Evolutionary conservation across 2,329 filamentous ascomycete genomes (phyloP), one percentile per base, ranked within the genome.

Genomic region (Aspergillus awamori): DNA sequence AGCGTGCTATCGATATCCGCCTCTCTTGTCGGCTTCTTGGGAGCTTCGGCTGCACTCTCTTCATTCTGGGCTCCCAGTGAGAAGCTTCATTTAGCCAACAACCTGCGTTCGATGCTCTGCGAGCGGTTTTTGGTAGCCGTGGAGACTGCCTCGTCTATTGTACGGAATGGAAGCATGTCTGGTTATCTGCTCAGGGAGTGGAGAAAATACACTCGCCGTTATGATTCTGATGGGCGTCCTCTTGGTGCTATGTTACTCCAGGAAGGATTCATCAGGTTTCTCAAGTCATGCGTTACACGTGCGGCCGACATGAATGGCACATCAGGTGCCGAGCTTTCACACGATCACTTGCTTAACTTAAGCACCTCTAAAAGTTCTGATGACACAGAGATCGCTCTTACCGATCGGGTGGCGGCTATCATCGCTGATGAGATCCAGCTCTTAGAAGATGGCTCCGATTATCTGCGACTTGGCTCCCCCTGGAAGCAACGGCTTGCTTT

Each of bases 171-270:
- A 2, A 87, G 87, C 66, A 84, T 84, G 28, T 80, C 87, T 24
- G 88, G 91, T 64, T 83, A 84, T 52, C 80, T 85, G 28, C 81
- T 91, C 20, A 90, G 88, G 70, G 91, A 97, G 66, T 99, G 95
- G 95, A 96, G 91, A 78, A 87, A 89, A 65, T 92, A 92, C 76
- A 80, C 92, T 59, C 90, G 89, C 48, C 90, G 93, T 63, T 99
- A 98, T 78, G 87, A 91, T 28, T 85, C 88, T 15, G 84, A 87
- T 61, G 91, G 91, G 8, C 86, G 92, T 20, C 94, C 96, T 0
- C 80, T 99, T 47, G 93, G 95, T 8, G 92, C 93, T 11, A 95
- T 97, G 89, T 84, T 98, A 5, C 79, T 99, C 22, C 93, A 97
- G 74, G 87, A 92, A 70, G 93, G 89, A 65, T 96, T 96, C 73